Evolutionary conservation across 1,284 basidiomycete genomes (phyloP), one percentile per base, ranked within the genome.

Genomic region (Entoloma clypeatum): DNA sequence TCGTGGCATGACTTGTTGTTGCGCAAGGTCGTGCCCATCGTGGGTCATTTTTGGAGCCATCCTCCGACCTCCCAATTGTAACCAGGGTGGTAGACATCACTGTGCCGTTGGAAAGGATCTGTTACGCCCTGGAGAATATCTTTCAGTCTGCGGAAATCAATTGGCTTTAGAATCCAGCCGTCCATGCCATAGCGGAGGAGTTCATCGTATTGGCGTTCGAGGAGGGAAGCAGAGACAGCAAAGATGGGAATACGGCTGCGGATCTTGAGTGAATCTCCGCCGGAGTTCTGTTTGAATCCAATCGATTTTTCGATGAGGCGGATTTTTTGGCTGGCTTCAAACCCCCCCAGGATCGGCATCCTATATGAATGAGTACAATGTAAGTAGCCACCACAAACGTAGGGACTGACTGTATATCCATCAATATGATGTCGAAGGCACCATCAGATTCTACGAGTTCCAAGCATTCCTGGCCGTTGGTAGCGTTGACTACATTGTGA

Each of bases 151-250:
- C 75, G 75, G 63, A 90, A 91, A 57, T 90, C 79, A 47, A 92
- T 83, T 0, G 88, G 90, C 62, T 92, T 92, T 45, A 91, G 63
- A n/a, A 92, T 75, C 87, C 86, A 92, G 7, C 88, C 89, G 56
- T 92, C 88, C 62, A 92, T 78, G 31, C 88, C 79, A 31, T 74
- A 66, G 16, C 69, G 62, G 4, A 67, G 63, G 45, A 92, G 69
- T 45, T 82, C 74, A 0, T 71, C 62, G 2, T 79, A 69, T 58
- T 88, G 81, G 18, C 67, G 63, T 51, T 88, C 84, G 25, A 70
- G 64, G 17, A 92, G 64, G 3, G 86, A 89, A 0, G 88, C 88
- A 7, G 85, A 89, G 3, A 93, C 87, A 3, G 86, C 89, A 51
- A 93, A 82, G 41, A 92, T 87, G 2, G 88, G 88, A 32, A 92